Conservation (phyloP, 306 rosid species). For the Trifolium repens region DNA sequence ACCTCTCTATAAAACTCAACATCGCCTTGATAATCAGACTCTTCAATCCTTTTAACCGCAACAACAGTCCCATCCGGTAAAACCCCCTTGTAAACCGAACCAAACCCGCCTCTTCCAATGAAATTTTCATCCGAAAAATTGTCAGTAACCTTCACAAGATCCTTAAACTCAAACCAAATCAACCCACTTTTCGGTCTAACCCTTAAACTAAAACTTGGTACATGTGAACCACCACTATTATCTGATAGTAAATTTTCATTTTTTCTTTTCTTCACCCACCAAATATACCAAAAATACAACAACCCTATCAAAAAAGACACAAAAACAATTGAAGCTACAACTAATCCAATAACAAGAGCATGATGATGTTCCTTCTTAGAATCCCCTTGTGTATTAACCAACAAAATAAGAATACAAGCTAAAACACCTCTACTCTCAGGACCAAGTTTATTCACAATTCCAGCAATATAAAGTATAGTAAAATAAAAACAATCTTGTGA, state of each 20-base stretch:
- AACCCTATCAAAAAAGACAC: conserved; percentile 58
- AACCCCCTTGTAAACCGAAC: conserved; percentile 75
- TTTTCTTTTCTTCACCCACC: conserved; percentile 42
- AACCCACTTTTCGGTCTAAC: conserved; percentile 74
- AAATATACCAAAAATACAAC: conserved; percentile 61
- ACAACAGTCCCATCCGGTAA: conserved; percentile 69
- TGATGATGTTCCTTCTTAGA: conserved; percentile 43
- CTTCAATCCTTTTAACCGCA: conserved; percentile 80
- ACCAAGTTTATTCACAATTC: conserved; percentile 68
- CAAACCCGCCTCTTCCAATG: conserved; percentile 88
- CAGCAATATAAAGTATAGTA: conserved; percentile 75
- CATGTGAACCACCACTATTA: conserved; percentile 49
- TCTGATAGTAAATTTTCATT: conserved; percentile 39
- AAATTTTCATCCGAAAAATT: conserved; percentile 75
- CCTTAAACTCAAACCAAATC: conserved; percentile 87
- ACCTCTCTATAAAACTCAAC: conserved; percentile 83
- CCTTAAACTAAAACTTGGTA: conserved; percentile 55
- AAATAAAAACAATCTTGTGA: conserved; percentile 62
- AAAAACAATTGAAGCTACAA: conserved; percentile 59
- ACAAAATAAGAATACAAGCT: conserved; percentile 56
- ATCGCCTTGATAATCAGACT: conserved; percentile 74
- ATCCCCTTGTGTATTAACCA: conserved; percentile 34
- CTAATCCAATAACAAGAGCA: conserved; percentile 62
- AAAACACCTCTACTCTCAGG: conserved; percentile 66
- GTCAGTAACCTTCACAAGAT: conserved; percentile 75